Conservation (phyloP, 2,329 filamentous ascomycete genomes). For the Colletotrichum echinochloae region DNA sequence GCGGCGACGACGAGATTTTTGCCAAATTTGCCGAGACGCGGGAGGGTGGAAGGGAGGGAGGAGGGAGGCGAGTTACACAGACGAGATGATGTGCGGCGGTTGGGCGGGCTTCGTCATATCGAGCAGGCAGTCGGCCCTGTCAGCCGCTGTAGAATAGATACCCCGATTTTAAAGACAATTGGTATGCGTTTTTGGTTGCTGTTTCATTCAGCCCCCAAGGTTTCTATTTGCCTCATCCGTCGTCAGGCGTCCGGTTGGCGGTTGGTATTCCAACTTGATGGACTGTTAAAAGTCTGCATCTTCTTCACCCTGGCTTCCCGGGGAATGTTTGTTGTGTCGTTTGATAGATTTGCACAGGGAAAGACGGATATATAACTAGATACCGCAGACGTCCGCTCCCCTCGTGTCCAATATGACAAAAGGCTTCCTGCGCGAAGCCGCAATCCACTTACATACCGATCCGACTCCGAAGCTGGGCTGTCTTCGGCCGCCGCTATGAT, state of each 20-base stretch:
- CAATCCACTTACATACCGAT: background rate
- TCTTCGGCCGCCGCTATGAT: background rate
- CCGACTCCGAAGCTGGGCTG: background rate
- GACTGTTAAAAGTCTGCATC: no score
- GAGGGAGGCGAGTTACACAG: background rate
- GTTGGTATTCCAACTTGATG: no score
- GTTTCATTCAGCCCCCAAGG: background rate
- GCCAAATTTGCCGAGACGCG: background rate
- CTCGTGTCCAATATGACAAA: background rate
- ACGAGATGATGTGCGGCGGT: conserved; percentile 11
- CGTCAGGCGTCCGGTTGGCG: no score
- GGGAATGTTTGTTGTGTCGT: no score
- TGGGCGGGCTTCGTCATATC: conserved; percentile 19
- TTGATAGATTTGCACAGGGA: no score
- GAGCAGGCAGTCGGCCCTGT: conserved; percentile 29
- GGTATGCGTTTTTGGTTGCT: conserved; percentile 23
- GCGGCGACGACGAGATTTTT: conserved; percentile 2
- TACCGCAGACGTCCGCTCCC: background rate
- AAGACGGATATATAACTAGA: no score
- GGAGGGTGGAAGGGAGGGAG: no score
- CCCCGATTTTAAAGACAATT: conserved; percentile 49
- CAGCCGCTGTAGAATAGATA: conserved; percentile 56
- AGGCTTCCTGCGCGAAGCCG: background rate
- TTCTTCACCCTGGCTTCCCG: no score
- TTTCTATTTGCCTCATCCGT: background rate